Conservation (phyloP, 169 alveolate species). For the Eimeria tenella region DNA sequence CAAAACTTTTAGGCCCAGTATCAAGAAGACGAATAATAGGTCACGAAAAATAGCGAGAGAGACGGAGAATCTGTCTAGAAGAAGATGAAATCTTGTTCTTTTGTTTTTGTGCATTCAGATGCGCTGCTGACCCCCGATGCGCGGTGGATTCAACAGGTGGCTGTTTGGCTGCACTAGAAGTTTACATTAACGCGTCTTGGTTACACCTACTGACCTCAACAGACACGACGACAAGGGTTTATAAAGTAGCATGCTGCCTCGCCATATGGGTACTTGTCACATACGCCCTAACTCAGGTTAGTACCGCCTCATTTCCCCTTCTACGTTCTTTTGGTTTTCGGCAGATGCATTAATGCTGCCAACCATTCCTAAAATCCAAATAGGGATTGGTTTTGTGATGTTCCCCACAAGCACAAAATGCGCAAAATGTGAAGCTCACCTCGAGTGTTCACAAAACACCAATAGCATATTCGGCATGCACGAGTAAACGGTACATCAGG, state of each 20-base stretch:
- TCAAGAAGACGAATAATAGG: not conserved
- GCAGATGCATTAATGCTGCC: not conserved
- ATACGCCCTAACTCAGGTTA: constrained; percentile 32
- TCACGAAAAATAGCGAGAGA: not conserved
- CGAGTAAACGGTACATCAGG: too few species aligned
- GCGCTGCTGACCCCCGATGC: constrained; percentile 44
- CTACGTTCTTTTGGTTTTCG: not conserved
- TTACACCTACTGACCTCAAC: constrained; percentile 8
- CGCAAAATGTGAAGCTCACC: too few species aligned
- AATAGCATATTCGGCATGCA: too few species aligned
- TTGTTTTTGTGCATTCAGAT: not conserved
- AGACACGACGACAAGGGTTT: not conserved
- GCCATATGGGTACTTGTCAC: constrained; percentile 30
- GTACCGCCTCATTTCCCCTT: not conserved
- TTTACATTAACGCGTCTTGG: constrained; percentile 12
- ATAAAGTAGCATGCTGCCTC: constrained; percentile 22
- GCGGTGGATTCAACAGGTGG: not conserved
- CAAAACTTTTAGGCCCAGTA: not conserved
- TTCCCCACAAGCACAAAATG: too few species aligned
- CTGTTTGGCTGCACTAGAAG: constrained; percentile 8
- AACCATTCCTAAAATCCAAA: too few species aligned
- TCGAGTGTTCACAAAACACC: too few species aligned
- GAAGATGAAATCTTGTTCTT: too few species aligned
- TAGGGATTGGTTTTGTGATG: too few species aligned
- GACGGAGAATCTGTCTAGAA: not conserved